Percentiles rank a stretch among this genome's conserved stretches.
Evolutionary conservation across 768 basidiomycete species (phyloP).

Genomic region (Russula olivacea): DNA sequence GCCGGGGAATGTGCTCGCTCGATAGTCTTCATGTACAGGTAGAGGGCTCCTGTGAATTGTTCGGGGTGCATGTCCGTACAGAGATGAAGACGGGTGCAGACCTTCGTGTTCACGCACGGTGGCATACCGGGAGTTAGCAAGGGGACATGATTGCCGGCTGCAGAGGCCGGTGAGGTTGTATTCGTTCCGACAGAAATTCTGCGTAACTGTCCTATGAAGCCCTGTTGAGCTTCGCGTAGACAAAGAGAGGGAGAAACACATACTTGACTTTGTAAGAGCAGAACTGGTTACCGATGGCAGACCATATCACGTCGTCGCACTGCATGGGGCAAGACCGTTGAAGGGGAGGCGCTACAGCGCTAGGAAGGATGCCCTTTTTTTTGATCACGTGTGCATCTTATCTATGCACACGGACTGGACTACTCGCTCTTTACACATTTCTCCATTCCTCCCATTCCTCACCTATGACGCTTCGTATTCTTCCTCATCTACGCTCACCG

Average conservation of each 20-base stretch:
- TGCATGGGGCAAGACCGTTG: conserved; percentile 48
- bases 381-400: conserved; percentile 6
- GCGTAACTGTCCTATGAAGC: conserved; percentile 71
- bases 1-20: conserved; percentile 95
- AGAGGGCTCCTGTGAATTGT: conserved; percentile 59
- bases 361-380: neutral
- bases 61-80: neutral
- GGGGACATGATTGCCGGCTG: conserved; percentile 88
- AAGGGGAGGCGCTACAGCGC: neutral
- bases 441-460: neutral
- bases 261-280: conserved; percentile 99
- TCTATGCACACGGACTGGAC: neutral
- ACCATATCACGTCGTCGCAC: conserved; percentile 99
- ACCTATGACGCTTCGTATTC: conserved; percentile 5
- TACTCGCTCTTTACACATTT: neutral
- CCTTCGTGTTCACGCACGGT: conserved; percentile 98
- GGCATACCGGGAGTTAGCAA: conserved; percentile 97
- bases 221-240: conserved; percentile 10
- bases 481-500: conserved; percentile 11
- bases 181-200: conserved; percentile 98
- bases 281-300: conserved; percentile 88
- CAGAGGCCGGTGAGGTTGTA: conserved; percentile 98
- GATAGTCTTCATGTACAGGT: conserved; percentile 95
- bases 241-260: conserved; percentile 37
- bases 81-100: conserved; percentile 29